A percentile compares a stretch with the other conserved stretches of the same genome.
Evolutionary conservation across 2,329 filamentous ascomycete genomes (phyloP).

Genomic region (Harringtonia lauricola): DNA sequence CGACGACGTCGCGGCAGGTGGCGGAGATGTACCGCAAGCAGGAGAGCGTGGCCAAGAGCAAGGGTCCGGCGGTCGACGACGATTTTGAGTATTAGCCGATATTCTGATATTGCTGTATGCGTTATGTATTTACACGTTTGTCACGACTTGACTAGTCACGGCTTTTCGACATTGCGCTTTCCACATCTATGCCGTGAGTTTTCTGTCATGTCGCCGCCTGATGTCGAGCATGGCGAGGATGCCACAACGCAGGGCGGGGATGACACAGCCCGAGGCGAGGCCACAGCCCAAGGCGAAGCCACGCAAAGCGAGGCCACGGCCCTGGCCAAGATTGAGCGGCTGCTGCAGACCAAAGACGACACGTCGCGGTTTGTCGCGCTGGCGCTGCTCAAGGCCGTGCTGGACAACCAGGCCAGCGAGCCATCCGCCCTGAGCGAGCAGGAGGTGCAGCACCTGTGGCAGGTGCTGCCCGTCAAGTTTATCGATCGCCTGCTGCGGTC

Average conservation of each 20-base stretch:
- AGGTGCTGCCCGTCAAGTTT: constrained; percentile 49
- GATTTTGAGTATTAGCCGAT: constrained; percentile 90
- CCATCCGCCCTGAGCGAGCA: constrained; percentile 6
- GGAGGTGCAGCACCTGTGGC: constrained; percentile 42
- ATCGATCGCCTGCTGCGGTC: constrained; percentile 51
- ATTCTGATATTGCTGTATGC: background rate
- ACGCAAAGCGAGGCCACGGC: constrained; percentile 7
- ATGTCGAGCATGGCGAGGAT: too few species aligned
- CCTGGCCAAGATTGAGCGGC: constrained; percentile 38
- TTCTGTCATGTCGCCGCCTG: too few species aligned
- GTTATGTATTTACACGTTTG: background rate
- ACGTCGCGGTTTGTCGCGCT: constrained; percentile 59
- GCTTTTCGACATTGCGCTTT: too few species aligned
- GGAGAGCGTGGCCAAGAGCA: constrained; percentile 78
- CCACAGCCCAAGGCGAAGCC: too few species aligned
- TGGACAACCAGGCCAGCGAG: constrained; percentile 35
- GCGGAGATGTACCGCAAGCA: constrained; percentile 97
- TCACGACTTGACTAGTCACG: too few species aligned
- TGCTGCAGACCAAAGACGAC: constrained; percentile 51
- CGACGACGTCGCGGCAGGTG: constrained; percentile 73
- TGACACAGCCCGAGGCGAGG: too few species aligned
- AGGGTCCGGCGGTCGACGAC: constrained; percentile 81
- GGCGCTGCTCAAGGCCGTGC: constrained; percentile 52
- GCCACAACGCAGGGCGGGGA: background rate
- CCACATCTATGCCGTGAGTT: too few species aligned